Evolutionary conservation across 73 alveolate species (phyloP).

Genomic region (Paraurostyla sp.): DNA sequence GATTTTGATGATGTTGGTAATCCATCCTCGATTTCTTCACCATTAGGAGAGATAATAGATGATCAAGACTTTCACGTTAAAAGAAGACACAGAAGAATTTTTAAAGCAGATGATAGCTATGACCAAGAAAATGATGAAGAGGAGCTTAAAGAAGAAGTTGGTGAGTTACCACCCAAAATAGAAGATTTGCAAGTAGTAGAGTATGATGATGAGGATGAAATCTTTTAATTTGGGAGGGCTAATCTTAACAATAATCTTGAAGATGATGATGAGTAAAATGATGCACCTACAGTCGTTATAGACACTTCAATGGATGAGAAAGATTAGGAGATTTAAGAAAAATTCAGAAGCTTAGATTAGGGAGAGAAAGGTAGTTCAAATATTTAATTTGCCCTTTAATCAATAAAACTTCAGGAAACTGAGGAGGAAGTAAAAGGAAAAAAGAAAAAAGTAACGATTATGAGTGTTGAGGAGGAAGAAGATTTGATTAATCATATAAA

Average conservation of each 20-base stretch:
- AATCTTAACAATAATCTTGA: background rate
- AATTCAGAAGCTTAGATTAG: background rate
- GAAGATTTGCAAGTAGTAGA: slow-evolving; percentile 46
- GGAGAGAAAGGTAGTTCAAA: background rate
- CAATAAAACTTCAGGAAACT: slow-evolving; percentile 31
- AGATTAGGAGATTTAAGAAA: background rate
- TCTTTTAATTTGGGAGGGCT: slow-evolving; percentile 4
- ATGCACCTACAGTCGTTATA: slow-evolving; percentile 50
- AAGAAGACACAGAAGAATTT: background rate
- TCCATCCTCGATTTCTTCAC: too few species aligned
- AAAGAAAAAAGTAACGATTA: slow-evolving; percentile 42
- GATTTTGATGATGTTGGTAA: too few species aligned
- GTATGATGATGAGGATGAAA: slow-evolving; percentile 28
- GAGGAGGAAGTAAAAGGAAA: slow-evolving; percentile 28
- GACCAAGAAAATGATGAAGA: slow-evolving; percentile 40
- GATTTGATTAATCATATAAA: slow-evolving; percentile 38
- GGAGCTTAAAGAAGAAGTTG: slow-evolving; percentile 47
- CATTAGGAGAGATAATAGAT: background rate
- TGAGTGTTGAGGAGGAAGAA: slow-evolving; percentile 55
- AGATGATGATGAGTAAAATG: slow-evolving; percentile 30
- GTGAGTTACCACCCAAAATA: slow-evolving; percentile 50
- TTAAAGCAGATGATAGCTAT: slow-evolving; percentile 6
- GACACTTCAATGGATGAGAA: slow-evolving; percentile 6
- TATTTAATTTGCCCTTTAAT: slow-evolving; percentile 21
- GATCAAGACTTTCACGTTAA: background rate